These are phyloP conservation scores for Cadophora malorum DNA, from an alignment of 2,329 filamentous ascomycete species.

Conservation along the genomic window DNA sequence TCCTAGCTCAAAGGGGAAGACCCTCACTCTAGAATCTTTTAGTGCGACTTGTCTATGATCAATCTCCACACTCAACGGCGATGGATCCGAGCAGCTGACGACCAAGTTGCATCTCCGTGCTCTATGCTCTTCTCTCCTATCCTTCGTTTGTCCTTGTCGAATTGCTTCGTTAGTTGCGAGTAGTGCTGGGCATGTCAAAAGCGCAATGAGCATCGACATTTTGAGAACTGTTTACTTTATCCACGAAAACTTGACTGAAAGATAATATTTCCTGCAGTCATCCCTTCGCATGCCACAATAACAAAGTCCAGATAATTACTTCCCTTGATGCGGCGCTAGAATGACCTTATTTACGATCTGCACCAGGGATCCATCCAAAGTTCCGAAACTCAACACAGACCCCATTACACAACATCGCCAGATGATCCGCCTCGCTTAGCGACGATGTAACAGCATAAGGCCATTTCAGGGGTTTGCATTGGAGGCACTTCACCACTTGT, in stretches of 20 bases:
- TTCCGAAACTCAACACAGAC: conserved; percentile 30
- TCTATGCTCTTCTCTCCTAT: conserved; percentile 56
- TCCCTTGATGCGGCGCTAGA: conserved; percentile 23
- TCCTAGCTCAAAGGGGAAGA: no score
- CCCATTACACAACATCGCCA: conserved; percentile 27
- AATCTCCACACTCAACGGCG: conserved; percentile 51
- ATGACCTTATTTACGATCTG: conserved; percentile 32
- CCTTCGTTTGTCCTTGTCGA: conserved; percentile 56
- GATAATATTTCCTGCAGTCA: neutral
- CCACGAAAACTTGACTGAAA: no score
- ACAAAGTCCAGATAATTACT: neutral
- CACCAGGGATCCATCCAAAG: conserved; percentile 17
- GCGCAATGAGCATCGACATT: conserved; percentile 33
- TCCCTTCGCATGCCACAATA: neutral
- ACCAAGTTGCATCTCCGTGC: conserved; percentile 56
- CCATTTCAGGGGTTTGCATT: conserved; percentile 22
- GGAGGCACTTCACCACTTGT: neutral
- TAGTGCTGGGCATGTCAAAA: conserved; percentile 48
- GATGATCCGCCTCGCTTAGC: conserved; percentile 34
- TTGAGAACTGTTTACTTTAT: neutral
- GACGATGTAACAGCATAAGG: conserved; percentile 27
- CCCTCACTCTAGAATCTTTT: conserved; percentile 49
- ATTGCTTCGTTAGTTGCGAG: conserved; percentile 57
- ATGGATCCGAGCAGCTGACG: conserved; percentile 53
- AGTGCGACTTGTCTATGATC: conserved; percentile 53